Percentiles rank a stretch among this genome's conserved stretches.
Evolutionary conservation across 345 rosid species (phyloP).

Genomic region (Lepidium africanum): DNA sequence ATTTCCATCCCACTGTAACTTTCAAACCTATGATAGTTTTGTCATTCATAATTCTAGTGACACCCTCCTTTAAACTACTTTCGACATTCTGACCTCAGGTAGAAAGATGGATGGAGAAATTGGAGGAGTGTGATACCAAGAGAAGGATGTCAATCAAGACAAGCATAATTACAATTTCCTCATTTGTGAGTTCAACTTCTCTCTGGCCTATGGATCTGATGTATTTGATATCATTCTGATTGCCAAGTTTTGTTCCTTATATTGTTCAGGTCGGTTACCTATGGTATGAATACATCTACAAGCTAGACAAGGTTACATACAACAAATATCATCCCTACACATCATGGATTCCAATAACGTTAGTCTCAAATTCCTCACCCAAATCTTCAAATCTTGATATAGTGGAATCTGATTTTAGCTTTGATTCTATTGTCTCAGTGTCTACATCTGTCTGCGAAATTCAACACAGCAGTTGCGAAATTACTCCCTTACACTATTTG

Average conservation of each 20-base stretch:
- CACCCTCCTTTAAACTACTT: neutral
- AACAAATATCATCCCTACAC: conserved; percentile 97
- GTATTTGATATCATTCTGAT: neutral
- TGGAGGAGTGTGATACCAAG: conserved; percentile 87
- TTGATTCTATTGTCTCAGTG: conserved; percentile 38
- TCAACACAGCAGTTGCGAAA: conserved; percentile 70
- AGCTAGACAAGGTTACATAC: conserved; percentile 87
- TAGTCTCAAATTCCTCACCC: conserved; percentile 25
- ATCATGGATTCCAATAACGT: conserved; percentile 99
- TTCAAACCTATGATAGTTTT: neutral
- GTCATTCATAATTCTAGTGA: neutral
- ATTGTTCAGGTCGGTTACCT: conserved; percentile 71
- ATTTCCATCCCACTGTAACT: conserved; percentile 88
- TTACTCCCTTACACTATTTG: conserved; percentile 68
- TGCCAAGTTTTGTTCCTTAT: neutral
- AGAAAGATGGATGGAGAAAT: conserved; percentile 97
- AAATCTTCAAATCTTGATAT: neutral
- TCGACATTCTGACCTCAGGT: conserved; percentile 42
- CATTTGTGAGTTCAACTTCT: conserved; percentile 47
- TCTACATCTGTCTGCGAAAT: conserved; percentile 87
- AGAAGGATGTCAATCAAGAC: conserved; percentile 63
- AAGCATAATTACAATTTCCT: conserved; percentile 44
- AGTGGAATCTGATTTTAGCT: neutral
- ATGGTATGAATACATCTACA: conserved; percentile 92
- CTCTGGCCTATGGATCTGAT: neutral